These are phyloP conservation scores for Gymnopus androsaceus DNA, from an alignment of 1,284 basidiomycete species.

Conservation along the genomic window DNA sequence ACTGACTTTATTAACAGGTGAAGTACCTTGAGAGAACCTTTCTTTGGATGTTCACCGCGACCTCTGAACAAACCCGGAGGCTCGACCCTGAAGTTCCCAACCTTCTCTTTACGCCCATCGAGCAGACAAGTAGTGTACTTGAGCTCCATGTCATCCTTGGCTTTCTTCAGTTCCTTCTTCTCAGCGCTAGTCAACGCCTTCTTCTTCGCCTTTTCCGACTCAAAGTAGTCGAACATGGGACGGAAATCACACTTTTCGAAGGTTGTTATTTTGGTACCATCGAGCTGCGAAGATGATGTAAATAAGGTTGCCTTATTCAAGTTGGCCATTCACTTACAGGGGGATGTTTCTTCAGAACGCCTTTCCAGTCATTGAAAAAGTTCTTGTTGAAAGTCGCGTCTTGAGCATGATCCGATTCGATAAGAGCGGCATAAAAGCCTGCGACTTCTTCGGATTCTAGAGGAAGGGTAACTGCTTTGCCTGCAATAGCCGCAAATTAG, in stretches of 20 bases:
- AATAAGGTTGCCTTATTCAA: slow-evolving; percentile 11
- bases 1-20: slow-evolving; percentile 9
- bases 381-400: slow-evolving; percentile 92
- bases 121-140: slow-evolving; percentile 86
- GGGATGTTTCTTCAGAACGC: slow-evolving; percentile 78
- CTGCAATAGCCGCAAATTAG: slow-evolving; percentile 41
- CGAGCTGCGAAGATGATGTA: slow-evolving; percentile 43
- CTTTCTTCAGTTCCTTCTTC: slow-evolving; percentile 88
- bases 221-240: slow-evolving; percentile 93
- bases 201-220: slow-evolving; percentile 90
- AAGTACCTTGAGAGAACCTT: slow-evolving; percentile 90
- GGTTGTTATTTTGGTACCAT: slow-evolving; percentile 76
- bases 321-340: slow-evolving; percentile 61
- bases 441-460: slow-evolving; percentile 95
- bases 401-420: slow-evolving; percentile 92
- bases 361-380: slow-evolving; percentile 92
- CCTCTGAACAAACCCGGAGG: slow-evolving; percentile 97
- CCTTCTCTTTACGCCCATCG: slow-evolving; percentile 95
- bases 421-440: slow-evolving; percentile 91
- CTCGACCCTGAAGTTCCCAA: slow-evolving; percentile 98
- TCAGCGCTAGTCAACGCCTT: slow-evolving; percentile 84
- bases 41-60: slow-evolving; percentile 97
- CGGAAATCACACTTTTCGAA: slow-evolving; percentile 92
- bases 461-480: slow-evolving; percentile 78
- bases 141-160: slow-evolving; percentile 82